phyloP scores from a whole-genome alignment of 1,284 basidiomycete species.

The Pseudozyma thailandica region DNA sequence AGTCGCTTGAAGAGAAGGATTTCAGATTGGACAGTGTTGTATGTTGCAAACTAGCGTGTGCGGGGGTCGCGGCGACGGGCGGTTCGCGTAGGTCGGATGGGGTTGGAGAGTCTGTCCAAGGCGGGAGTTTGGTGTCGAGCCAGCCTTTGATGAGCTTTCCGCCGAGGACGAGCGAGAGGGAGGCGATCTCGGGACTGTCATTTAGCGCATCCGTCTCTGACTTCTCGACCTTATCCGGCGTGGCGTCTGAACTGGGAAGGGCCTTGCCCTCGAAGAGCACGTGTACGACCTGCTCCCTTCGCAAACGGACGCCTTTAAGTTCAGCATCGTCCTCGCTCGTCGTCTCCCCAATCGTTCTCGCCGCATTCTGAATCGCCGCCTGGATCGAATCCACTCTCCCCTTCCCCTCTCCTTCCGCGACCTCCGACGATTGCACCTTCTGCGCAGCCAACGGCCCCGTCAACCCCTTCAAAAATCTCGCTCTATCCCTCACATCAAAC shows the following conservation, averaged over 20 bases:
- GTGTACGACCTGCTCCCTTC: constrained; percentile 53
- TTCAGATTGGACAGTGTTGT: constrained; percentile 36
- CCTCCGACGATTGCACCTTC: neutral
- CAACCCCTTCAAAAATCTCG: constrained; percentile 58
- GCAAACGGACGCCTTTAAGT: constrained; percentile 52
- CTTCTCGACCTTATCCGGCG: neutral
- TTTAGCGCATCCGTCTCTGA: neutral
- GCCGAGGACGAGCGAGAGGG: constrained; percentile 38
- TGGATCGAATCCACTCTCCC: constrained; percentile 17
- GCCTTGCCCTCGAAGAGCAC: constrained; percentile 50
- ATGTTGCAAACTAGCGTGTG: constrained; percentile 13
- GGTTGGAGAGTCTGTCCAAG: constrained; percentile 30
- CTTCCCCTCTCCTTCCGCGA: neutral
- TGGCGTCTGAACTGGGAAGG: neutral
- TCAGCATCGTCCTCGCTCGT: constrained; percentile 36
- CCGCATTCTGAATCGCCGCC: constrained; percentile 15
- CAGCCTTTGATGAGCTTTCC: constrained; percentile 53
- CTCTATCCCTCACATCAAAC: constrained; percentile 62
- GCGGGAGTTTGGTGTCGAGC: constrained; percentile 37
- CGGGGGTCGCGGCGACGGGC: constrained; percentile 9
- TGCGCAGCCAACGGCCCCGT: constrained; percentile 31
- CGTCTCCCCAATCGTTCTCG: constrained; percentile 23
- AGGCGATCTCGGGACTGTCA: constrained; percentile 21
- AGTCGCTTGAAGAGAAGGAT: constrained; percentile 41
- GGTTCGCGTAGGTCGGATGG: constrained; percentile 33